phyloP scores from a whole-genome alignment of 2,329 filamentous ascomycete species.

The Fusarium tricinctum region DNA sequence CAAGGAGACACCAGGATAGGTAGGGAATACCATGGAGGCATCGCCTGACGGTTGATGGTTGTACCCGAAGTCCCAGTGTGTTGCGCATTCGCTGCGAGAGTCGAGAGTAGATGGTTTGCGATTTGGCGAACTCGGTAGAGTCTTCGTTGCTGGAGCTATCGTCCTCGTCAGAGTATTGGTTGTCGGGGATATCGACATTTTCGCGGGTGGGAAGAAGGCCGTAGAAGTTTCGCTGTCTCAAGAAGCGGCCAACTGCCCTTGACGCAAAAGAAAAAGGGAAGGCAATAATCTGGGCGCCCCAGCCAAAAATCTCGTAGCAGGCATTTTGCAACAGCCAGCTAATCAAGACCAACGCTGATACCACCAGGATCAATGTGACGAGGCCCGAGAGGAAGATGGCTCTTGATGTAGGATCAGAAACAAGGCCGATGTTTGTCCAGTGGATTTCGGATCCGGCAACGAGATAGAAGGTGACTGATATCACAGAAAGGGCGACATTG shows the following conservation, averaged over 20 bases:
- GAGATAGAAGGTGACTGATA: conserved; percentile 52
- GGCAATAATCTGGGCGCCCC: conserved; percentile 49
- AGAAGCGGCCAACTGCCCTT: conserved; percentile 15
- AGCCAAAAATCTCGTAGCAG: conserved; percentile 47
- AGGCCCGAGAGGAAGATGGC: conserved; percentile 54
- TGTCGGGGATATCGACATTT: conserved; percentile 2
- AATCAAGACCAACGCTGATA: conserved; percentile 29
- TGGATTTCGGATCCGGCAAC: conserved; percentile 55
- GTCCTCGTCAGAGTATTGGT: conserved; percentile 23
- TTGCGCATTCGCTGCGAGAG: conserved; percentile 11
- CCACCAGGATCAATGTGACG: conserved; percentile 48
- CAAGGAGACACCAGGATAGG: conserved; percentile 41
- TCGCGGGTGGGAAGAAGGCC: conserved; percentile 30
- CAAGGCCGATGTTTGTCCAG: conserved; percentile 54
- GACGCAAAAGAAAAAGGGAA: conserved; percentile 45
- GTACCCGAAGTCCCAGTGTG: conserved; percentile 8
- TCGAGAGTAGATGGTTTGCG: conserved; percentile 15
- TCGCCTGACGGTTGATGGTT: conserved; percentile 18
- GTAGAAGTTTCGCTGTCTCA: conserved; percentile 26
- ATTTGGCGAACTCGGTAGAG: conserved; percentile 14
- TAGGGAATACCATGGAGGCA: conserved; percentile 36
- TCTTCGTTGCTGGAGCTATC: conserved; percentile 8
- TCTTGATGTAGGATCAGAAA: conserved; percentile 52
- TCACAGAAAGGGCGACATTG: conserved; percentile 44
- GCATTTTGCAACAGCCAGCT: conserved; percentile 48